Conservation (phyloP, 805 yeast genomes). For the Yamadazyma ubonensis region DNA sequence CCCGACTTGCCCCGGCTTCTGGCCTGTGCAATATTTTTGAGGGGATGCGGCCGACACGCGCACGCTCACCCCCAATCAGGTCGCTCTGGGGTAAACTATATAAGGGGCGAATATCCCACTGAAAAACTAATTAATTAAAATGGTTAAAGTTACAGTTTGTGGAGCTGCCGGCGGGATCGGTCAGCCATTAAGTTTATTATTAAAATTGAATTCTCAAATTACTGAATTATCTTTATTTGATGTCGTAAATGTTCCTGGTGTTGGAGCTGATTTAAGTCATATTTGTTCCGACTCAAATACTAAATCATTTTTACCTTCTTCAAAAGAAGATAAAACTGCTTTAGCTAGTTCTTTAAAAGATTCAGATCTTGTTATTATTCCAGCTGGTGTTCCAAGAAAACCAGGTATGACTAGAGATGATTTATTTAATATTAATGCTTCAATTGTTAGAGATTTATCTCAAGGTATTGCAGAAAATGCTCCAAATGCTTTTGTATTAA, state of each 20-base stretch:
- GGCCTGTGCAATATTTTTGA: not conserved
- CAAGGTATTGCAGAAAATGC: conserved; percentile 70
- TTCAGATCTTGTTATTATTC: conserved; percentile 54
- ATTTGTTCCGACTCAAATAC: conserved; percentile 68
- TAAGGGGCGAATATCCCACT: conserved; percentile 6
- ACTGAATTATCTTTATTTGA: conserved; percentile 75
- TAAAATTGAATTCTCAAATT: conserved; percentile 65
- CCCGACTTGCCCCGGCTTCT: conserved; percentile 1
- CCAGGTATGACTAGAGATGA: conserved; percentile 96
- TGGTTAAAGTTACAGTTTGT: conserved; percentile 74
- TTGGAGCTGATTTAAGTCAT: conserved; percentile 84
- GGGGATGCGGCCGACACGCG: conserved; percentile 1
- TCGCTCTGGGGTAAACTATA: conserved; percentile 14
- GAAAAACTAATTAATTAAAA: conserved; percentile 11
- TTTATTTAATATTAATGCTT: conserved; percentile 78
- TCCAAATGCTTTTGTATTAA: conserved; percentile 73
- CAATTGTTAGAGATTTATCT: conserved; percentile 72
- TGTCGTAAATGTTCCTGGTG: conserved; percentile 83
- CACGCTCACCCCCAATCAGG: not conserved
- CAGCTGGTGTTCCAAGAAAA: conserved; percentile 91
- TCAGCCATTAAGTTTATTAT: conserved; percentile 80
- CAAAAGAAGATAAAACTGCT: conserved; percentile 46
- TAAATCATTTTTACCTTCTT: conserved; percentile 59
- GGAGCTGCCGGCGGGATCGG: conserved; percentile 98
- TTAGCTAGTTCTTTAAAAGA: conserved; percentile 46